phyloP scores from a whole-genome alignment of 148 eudicot species.

The Chenopodium quinoa region DNA sequence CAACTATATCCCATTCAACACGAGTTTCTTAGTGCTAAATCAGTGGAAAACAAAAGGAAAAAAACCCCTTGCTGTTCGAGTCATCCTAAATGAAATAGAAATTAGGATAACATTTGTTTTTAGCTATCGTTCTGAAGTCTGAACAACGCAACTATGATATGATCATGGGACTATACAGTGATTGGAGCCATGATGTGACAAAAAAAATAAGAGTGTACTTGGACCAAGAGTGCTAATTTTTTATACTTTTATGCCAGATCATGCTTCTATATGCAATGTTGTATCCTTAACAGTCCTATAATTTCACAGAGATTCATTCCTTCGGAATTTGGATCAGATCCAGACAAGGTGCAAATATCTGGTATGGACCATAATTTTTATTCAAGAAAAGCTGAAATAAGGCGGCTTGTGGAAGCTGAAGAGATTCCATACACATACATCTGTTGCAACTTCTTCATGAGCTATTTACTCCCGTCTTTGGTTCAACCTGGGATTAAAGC shows the following conservation, averaged over 20 bases:
- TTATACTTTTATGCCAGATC: neutral
- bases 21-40: neutral
- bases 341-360: slow-evolving; percentile 47
- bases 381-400: slow-evolving; percentile 61
- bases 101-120: neutral
- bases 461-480: slow-evolving; percentile 76
- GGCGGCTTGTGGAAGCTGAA: slow-evolving; percentile 70
- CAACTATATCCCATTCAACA: neutral
- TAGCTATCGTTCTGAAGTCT: neutral
- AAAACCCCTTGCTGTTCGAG: neutral
- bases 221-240: neutral
- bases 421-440: slow-evolving; percentile 75
- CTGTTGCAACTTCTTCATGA: slow-evolving; percentile 66
- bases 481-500: slow-evolving; percentile 69
- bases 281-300: neutral
- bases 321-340: slow-evolving; percentile 81
- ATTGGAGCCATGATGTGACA: neutral
- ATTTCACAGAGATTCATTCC: slow-evolving; percentile 68
- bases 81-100: neutral
- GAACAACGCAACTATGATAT: neutral
- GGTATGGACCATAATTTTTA: slow-evolving; percentile 45
- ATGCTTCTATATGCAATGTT: neutral
- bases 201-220: neutral
- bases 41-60: neutral
- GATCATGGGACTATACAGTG: neutral